A percentile compares a stretch with the other conserved stretches of the same genome.
These are phyloP conservation scores for Auriscalpium microsporum DNA, from an alignment of 768 basidiomycete species.

Conservation along the genomic window DNA sequence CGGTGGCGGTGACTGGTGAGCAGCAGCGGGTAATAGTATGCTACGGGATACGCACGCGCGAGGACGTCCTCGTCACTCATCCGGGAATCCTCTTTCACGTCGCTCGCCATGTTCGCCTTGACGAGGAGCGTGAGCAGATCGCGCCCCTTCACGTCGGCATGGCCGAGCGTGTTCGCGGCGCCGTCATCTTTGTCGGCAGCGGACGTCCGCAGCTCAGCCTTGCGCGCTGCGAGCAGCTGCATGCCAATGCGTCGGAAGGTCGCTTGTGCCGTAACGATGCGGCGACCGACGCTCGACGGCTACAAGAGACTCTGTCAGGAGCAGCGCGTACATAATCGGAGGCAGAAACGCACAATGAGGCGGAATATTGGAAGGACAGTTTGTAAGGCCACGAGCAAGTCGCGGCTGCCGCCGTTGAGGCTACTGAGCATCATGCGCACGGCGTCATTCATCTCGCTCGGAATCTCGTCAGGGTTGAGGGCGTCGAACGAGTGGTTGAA, in stretches of 20 bases:
- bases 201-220: slow-evolving; percentile 22
- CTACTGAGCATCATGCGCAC: slow-evolving; percentile 25
- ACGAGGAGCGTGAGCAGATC: slow-evolving; percentile 23
- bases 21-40: background rate
- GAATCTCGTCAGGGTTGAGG: slow-evolving; percentile 10
- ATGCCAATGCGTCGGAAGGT: slow-evolving; percentile 45
- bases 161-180: background rate
- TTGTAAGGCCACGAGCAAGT: slow-evolving; percentile 24
- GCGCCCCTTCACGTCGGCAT: slow-evolving; percentile 11
- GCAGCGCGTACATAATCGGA: no score
- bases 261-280: slow-evolving; percentile 19
- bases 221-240: slow-evolving; percentile 42
- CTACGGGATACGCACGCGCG: slow-evolving; percentile 16
- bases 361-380: slow-evolving; percentile 29
- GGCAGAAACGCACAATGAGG: slow-evolving; percentile 25
- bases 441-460: slow-evolving; percentile 23
- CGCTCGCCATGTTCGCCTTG: slow-evolving; percentile 24
- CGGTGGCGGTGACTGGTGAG: background rate
- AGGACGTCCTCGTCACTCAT: slow-evolving; percentile 25
- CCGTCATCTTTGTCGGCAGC: background rate
- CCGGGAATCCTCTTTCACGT: slow-evolving; percentile 17
- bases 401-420: background rate
- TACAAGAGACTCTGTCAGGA: background rate
- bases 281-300: background rate
- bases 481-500: slow-evolving; percentile 31